Conservation (phyloP, 1,284 basidiomycete species). For the Ceratobasidium sp. region DNA sequence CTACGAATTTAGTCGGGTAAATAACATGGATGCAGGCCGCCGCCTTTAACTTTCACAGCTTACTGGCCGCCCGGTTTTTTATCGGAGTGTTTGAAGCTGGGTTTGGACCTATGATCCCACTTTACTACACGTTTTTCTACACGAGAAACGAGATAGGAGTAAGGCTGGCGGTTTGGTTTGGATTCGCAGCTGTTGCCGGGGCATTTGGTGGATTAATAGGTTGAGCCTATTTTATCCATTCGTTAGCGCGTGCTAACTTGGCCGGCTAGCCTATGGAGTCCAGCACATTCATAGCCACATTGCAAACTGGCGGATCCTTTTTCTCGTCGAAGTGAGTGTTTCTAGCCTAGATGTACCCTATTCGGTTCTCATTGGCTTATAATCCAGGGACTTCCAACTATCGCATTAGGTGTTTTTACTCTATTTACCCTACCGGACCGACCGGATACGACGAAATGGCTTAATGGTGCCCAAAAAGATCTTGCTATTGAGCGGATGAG, state of each 20-base stretch:
- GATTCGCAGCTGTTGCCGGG: conserved; percentile 80
- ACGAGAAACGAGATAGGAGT: conserved; percentile 76
- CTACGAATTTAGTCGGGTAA: conserved; percentile 1
- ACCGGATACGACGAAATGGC: conserved; percentile 77
- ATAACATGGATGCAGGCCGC: conserved; percentile 60
- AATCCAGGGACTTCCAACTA: conserved; percentile 68
- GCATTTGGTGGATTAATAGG: conserved; percentile 68
- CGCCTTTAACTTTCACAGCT: conserved; percentile 65
- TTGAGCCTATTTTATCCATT: background rate
- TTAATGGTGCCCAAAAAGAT: conserved; percentile 77
- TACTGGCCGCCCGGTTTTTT: conserved; percentile 68
- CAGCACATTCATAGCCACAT: conserved; percentile 52
- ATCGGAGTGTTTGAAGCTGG: conserved; percentile 78
- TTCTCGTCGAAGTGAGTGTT: conserved; percentile 74
- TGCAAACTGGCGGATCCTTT: conserved; percentile 73
- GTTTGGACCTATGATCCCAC: conserved; percentile 76
- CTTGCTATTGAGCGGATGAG: conserved; percentile 81
- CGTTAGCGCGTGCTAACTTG: background rate
- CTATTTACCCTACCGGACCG: conserved; percentile 77
- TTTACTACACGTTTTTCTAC: conserved; percentile 81
- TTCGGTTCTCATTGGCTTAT: background rate
- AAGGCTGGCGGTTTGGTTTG: conserved; percentile 80
- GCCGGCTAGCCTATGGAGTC: conserved; percentile 50
- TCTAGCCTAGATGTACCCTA: conserved; percentile 3
- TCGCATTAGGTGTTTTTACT: conserved; percentile 74